phyloP scores from a whole-genome alignment of 352 stramenopile genomes.

The Pythium vanterpoolii region DNA sequence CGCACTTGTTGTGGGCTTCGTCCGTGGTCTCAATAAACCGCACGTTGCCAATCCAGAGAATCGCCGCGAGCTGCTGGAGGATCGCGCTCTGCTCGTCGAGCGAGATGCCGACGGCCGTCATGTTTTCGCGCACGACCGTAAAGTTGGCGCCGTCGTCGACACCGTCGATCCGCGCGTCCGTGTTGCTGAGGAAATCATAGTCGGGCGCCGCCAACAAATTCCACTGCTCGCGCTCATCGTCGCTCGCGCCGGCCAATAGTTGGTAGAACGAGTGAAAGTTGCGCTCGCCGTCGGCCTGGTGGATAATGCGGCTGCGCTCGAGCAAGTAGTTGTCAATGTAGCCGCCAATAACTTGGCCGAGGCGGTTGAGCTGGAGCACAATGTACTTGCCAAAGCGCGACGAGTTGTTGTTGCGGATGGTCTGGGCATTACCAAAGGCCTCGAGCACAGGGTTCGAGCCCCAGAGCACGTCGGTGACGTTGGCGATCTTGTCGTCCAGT shows the following conservation, averaged over 20 bases:
- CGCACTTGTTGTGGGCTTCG: slow-evolving; percentile 70
- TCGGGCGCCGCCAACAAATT: slow-evolving; percentile 45
- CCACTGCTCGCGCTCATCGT: slow-evolving; percentile 49
- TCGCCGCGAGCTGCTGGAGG: slow-evolving; percentile 74
- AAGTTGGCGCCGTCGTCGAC: slow-evolving; percentile 78
- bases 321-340: slow-evolving; percentile 91
- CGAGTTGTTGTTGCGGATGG: slow-evolving; percentile 87
- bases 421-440: slow-evolving; percentile 84
- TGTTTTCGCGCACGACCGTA: slow-evolving; percentile 50
- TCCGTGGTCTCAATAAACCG: slow-evolving; percentile 71
- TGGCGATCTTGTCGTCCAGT: slow-evolving; percentile 59
- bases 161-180: slow-evolving; percentile 64
- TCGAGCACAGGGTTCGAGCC: slow-evolving; percentile 82
- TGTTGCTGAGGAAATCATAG: slow-evolving; percentile 70
- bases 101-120: slow-evolving; percentile 69
- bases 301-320: slow-evolving; percentile 89
- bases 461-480: slow-evolving; percentile 77
- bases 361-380: slow-evolving; percentile 80
- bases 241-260: slow-evolving; percentile 69
- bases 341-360: slow-evolving; percentile 75
- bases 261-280: slow-evolving; percentile 96
- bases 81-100: slow-evolving; percentile 67
- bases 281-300: slow-evolving; percentile 84
- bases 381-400: slow-evolving; percentile 88
- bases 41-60: slow-evolving; percentile 86